Evolutionary conservation across 116 monocot genomes (phyloP).

Genomic region (Cymodocea nodosa): DNA sequence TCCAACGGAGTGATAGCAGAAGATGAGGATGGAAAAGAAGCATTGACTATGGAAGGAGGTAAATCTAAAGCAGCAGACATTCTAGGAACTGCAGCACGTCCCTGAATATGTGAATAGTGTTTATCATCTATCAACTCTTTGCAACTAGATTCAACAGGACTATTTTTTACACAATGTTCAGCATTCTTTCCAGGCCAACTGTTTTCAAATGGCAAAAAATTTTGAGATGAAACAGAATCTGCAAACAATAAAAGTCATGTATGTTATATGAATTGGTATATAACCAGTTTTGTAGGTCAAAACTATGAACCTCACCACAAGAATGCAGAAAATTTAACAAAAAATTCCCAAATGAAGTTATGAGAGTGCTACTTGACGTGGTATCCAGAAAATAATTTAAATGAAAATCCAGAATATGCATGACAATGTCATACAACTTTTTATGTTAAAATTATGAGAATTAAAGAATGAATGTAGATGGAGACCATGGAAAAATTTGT

Average conservation of each 20-base stretch:
- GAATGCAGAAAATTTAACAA: no score
- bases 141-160: constrained; percentile 7
- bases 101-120: not conserved
- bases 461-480: no score
- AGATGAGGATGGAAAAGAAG: not conserved
- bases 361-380: no score
- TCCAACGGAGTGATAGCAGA: not conserved
- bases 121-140: constrained; percentile 13
- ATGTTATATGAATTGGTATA: no score
- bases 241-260: not conserved
- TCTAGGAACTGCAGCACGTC: not conserved
- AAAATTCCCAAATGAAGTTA: no score
- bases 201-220: constrained; percentile 1
- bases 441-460: no score
- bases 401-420: no score
- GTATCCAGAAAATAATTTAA: no score
- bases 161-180: constrained; percentile 1
- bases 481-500: no score
- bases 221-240: constrained; percentile 6
- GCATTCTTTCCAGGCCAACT: constrained; percentile 16
- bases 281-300: no score
- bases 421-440: no score
- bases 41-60: not conserved
- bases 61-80: not conserved
- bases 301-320: no score